Evolutionary conservation across 768 basidiomycete genomes (phyloP).

Genomic region (Tephrocybe sp.): DNA sequence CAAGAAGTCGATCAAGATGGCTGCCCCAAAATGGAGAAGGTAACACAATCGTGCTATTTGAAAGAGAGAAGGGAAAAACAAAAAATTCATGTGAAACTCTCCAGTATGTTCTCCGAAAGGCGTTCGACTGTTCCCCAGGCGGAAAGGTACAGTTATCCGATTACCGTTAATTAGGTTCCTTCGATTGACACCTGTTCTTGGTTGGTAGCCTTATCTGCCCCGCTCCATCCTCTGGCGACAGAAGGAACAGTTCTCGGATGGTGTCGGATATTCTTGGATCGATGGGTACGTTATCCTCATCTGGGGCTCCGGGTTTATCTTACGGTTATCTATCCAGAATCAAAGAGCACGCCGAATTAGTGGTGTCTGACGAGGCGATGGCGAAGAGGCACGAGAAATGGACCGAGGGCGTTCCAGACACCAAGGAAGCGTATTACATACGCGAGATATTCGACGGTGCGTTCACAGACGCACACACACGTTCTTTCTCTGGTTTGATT

Average conservation of each 20-base stretch:
- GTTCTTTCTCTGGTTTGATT: constrained; percentile 7
- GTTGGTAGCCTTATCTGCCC: constrained; percentile 82
- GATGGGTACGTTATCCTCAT: constrained; percentile 63
- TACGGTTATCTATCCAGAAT: constrained; percentile 50
- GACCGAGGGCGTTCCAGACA: constrained; percentile 82
- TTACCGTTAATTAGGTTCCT: background rate
- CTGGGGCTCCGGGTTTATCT: background rate
- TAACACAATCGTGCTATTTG: constrained; percentile 21
- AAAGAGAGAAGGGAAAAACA: no score
- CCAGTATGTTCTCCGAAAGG: constrained; percentile 93
- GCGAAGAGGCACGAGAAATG: constrained; percentile 72
- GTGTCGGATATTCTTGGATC: constrained; percentile 98
- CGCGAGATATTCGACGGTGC: constrained; percentile 88
- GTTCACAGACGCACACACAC: constrained; percentile 13
- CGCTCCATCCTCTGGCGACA: constrained; percentile 96
- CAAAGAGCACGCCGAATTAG: constrained; percentile 78
- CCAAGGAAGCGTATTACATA: constrained; percentile 95
- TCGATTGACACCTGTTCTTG: constrained; percentile 2
- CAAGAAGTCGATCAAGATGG: constrained; percentile 86
- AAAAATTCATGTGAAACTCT: background rate
- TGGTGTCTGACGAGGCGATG: constrained; percentile 83
- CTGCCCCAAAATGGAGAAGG: constrained; percentile 94
- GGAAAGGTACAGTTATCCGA: constrained; percentile 53
- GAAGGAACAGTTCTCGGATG: constrained; percentile 99
- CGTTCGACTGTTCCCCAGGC: constrained; percentile 84